phyloP scores from a whole-genome alignment of 192 early-diverging fungal species.

The Dissophora ornata region DNA sequence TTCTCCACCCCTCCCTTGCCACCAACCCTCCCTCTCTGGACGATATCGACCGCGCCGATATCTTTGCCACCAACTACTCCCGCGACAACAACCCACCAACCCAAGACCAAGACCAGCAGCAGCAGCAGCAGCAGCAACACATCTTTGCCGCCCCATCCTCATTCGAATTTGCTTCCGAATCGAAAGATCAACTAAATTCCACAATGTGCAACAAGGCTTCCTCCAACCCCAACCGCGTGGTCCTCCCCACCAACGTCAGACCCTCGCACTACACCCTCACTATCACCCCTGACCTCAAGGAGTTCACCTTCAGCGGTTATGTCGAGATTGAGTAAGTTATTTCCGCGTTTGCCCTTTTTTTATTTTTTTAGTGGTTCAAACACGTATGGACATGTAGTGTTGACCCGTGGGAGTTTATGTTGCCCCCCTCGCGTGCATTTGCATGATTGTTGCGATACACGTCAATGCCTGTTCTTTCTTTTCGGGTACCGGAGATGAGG shows the following conservation, averaged over 20 bases:
- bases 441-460: too few relatives aligned
- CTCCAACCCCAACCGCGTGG: conserved; percentile 64
- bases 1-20: conserved; percentile 9
- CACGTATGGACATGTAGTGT: too few relatives aligned
- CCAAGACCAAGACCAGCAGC: too few relatives aligned
- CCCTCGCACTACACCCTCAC: conserved; percentile 85
- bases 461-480: too few relatives aligned
- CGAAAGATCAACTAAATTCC: neutral
- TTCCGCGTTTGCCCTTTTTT: too few relatives aligned
- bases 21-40: conserved; percentile 8
- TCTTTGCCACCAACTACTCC: conserved; percentile 13
- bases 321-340: conserved; percentile 37
- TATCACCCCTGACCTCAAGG: conserved; percentile 82
- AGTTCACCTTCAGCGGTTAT: conserved; percentile 80
- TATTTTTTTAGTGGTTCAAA: neutral
- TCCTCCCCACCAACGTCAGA: conserved; percentile 86
- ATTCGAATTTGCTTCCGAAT: conserved; percentile 1
- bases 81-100: neutral
- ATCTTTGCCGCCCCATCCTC: conserved; percentile 21
- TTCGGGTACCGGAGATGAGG: too few relatives aligned
- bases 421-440: too few relatives aligned
- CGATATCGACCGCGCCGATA: conserved; percentile 10
- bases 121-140: conserved; percentile 23
- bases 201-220: conserved; percentile 50
- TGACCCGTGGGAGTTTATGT: too few relatives aligned